Conservation (phyloP, 2,329 filamentous ascomycete genomes). For the Stagonosporopsis chrysanthemi region DNA sequence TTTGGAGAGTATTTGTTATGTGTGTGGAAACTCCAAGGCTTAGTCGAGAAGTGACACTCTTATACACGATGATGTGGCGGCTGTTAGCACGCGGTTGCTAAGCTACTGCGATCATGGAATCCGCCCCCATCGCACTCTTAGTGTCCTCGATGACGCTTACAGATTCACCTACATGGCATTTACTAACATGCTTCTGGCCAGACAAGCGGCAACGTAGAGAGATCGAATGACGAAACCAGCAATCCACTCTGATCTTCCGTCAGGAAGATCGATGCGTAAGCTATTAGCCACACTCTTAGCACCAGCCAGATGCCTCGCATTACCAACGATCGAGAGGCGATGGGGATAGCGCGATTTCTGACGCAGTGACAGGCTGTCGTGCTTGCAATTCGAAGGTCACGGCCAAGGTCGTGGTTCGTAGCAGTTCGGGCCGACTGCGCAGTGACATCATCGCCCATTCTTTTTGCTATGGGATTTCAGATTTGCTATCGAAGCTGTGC, state of each 20-base stretch:
- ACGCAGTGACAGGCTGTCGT: slow-evolving; percentile 18
- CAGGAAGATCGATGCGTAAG: slow-evolving; percentile 10
- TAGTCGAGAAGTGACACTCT: not conserved
- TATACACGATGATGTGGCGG: slow-evolving; percentile 10
- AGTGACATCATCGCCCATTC: slow-evolving; percentile 12
- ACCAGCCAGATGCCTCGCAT: slow-evolving; percentile 21
- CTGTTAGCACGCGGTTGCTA: slow-evolving; percentile 1
- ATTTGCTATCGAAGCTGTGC: not conserved
- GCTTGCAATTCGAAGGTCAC: not conserved
- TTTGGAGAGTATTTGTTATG: not conserved
- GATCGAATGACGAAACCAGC: slow-evolving; percentile 17
- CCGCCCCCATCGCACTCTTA: slow-evolving; percentile 20
- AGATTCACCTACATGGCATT: slow-evolving; percentile 7
- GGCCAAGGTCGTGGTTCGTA: not conserved
- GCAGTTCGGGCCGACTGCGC: slow-evolving; percentile 3
- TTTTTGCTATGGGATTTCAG: not conserved
- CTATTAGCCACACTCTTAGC: slow-evolving; percentile 15
- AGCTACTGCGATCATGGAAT: slow-evolving; percentile 7
- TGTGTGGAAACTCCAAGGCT: not conserved
- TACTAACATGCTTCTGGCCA: slow-evolving; percentile 18
- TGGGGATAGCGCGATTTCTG: slow-evolving; percentile 17
- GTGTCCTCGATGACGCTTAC: slow-evolving; percentile 30
- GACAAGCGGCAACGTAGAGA: slow-evolving; percentile 14
- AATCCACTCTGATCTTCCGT: slow-evolving; percentile 18
- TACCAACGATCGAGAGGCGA: slow-evolving; percentile 21